Evolutionary conservation across 306 rosid genomes (phyloP).

Genomic region (Biancaea sappan): DNA sequence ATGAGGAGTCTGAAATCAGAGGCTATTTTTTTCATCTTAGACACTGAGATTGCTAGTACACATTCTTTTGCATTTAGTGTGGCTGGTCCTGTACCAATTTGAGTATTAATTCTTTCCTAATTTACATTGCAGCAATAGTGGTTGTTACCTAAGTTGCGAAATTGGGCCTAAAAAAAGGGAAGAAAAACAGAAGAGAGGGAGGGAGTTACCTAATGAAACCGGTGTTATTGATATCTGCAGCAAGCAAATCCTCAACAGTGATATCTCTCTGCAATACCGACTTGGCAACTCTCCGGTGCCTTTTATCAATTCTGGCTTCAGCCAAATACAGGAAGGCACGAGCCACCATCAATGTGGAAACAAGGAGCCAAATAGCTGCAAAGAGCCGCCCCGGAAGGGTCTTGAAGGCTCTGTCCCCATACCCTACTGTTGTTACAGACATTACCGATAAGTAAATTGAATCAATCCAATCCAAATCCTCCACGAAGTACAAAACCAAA

Average conservation of each 20-base stretch:
- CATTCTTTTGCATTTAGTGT: neutral
- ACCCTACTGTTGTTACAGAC: slow-evolving; percentile 89
- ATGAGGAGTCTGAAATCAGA: neutral
- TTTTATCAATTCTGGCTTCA: slow-evolving; percentile 75
- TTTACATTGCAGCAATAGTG: neutral
- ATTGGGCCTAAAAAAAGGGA: neutral
- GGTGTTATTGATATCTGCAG: slow-evolving; percentile 71
- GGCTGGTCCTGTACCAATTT: neutral
- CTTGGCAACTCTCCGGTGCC: slow-evolving; percentile 66
- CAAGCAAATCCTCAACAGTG: slow-evolving; percentile 75
- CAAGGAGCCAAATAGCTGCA: slow-evolving; percentile 74
- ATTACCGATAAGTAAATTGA: slow-evolving; percentile 72
- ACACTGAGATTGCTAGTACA: neutral
- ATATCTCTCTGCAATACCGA: slow-evolving; percentile 76
- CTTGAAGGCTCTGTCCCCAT: slow-evolving; percentile 80
- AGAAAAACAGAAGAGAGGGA: too few species aligned
- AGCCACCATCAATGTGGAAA: slow-evolving; percentile 78
- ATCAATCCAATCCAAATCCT: slow-evolving; percentile 66
- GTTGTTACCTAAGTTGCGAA: neutral
- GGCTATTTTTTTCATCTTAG: slow-evolving; percentile 1
- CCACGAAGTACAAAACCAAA: slow-evolving; percentile 62
- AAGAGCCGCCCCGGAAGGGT: slow-evolving; percentile 69
- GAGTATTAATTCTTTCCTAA: neutral
- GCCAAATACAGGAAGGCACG: slow-evolving; percentile 77
- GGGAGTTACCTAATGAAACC: slow-evolving; percentile 78